phyloP scores from a whole-genome alignment of 1,284 basidiomycete species.

The Cutaneotrichosporon spelunceum region DNA sequence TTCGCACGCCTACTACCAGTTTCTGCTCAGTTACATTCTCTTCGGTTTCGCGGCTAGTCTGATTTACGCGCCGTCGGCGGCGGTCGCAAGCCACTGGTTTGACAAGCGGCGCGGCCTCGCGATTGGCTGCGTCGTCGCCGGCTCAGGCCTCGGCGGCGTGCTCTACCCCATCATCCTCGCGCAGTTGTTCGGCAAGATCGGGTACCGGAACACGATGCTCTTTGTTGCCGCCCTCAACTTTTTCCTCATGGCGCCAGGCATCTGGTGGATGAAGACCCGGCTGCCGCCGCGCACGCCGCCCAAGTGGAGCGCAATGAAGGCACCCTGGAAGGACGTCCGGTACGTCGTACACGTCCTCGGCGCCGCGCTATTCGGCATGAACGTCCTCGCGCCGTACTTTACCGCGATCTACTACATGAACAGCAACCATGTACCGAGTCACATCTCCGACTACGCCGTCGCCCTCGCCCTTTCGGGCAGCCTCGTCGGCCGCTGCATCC shows the following conservation, averaged over 20 bases:
- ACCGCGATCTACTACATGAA: slow-evolving; percentile 32
- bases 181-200: slow-evolving; percentile 29
- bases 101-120: slow-evolving; percentile 38
- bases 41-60: slow-evolving; percentile 41
- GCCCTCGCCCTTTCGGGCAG: slow-evolving; percentile 42
- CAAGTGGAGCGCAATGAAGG: slow-evolving; percentile 32
- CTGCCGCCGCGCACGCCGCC: slow-evolving; percentile 39
- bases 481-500: slow-evolving; percentile 38
- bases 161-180: slow-evolving; percentile 47
- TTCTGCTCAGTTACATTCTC: slow-evolving; percentile 42
- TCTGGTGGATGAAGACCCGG: slow-evolving; percentile 43
- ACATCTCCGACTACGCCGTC: slow-evolving; percentile 37
- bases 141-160: slow-evolving; percentile 44
- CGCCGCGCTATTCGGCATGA: slow-evolving; percentile 31
- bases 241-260: slow-evolving; percentile 39
- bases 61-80: slow-evolving; percentile 44
- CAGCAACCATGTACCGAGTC: slow-evolving; percentile 27
- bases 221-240: slow-evolving; percentile 44
- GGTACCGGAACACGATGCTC: slow-evolving; percentile 44
- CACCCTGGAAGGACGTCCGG: slow-evolving; percentile 35
- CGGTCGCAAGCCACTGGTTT: slow-evolving; percentile 49
- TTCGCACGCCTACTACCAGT: slow-evolving; percentile 47
- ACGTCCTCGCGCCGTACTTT: slow-evolving; percentile 40
- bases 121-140: slow-evolving; percentile 42
- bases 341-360: slow-evolving; percentile 37